Evolutionary conservation across 306 rosid genomes (phyloP), one percentile per base, ranked within the genome.

Genomic region (Dryas drummondii): DNA sequence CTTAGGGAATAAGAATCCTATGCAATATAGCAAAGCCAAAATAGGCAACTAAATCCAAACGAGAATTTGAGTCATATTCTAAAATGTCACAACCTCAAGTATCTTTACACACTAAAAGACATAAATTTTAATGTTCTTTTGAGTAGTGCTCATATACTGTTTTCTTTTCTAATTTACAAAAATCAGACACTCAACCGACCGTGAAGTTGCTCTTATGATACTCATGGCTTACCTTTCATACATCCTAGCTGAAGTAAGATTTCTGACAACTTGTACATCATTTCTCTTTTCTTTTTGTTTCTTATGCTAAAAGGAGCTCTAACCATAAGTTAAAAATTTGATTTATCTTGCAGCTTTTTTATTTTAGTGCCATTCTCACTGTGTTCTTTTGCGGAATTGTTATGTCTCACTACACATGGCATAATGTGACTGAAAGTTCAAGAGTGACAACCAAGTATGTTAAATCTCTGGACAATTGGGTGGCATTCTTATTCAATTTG

Each of bases 401-500:
- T 64, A 96, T 96, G 99, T 96, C 99, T 76, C 99, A 96, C 80
- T 96, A 96, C 82, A 89, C 98, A n/a, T 96, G 99, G 99, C 97
- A 96, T 81, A 92, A 92, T 79, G 97, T 96, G 80, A 96, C 97
- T 1, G 96, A 92, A 83, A 89, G 96, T 84, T 96, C 99, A 78
- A 85, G 99, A 82, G 91, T 90, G 55, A 96, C 99, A 81, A 92
- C 98, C n/a, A 94, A 91, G 98, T 94, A 88, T 5, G 94, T 82
- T 68, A 72, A 71, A 50, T 63, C 62, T 70, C 48, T 42, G 58
- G 73, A 52, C 45, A 60, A 56, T 50, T 74, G 65, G 56, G 9
- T 66, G 14, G 48, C 58, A 27, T 68, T 59, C 80, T 37, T 59
- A 56, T 77, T 77, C 51, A 13, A 52, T 75, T 44, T 47, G 60